Evolutionary conservation across 306 rosid species (phyloP).

Genomic region (Rosa lucieae): DNA sequence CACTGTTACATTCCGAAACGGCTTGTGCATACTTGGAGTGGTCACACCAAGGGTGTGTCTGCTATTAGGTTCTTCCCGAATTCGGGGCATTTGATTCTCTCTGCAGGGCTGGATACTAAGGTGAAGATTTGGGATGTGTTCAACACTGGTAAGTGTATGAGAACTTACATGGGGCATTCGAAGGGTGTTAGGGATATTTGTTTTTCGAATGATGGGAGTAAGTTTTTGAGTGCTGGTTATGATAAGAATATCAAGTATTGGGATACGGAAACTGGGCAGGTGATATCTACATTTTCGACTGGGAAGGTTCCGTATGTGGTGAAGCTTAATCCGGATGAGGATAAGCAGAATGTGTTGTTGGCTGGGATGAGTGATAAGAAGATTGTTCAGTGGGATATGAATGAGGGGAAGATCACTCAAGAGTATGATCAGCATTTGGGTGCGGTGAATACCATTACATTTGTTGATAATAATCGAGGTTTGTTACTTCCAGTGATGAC

Average conservation of each 20-base stretch:
- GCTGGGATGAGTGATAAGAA: conserved; percentile 99
- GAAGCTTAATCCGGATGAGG: conserved; percentile 90
- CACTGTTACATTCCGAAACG: conserved; percentile 96
- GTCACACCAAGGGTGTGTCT: conserved; percentile 91
- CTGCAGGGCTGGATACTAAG: conserved; percentile 91
- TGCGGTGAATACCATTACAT: conserved; percentile 94
- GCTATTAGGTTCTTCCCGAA: conserved; percentile 93
- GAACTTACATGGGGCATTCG: conserved; percentile 93
- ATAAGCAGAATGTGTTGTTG: conserved; percentile 87
- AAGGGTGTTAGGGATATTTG: conserved; percentile 92
- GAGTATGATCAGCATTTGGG: conserved; percentile 99
- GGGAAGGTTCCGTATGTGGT: conserved; percentile 96
- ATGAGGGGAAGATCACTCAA: conserved; percentile 86
- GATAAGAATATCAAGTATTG: conserved; percentile 98
- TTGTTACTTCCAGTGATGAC: conserved; percentile 97
- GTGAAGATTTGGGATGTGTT: conserved; percentile 98
- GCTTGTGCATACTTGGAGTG: conserved; percentile 98
- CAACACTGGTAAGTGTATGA: conserved; percentile 94
- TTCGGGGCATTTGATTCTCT: conserved; percentile 83
- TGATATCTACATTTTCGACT: conserved; percentile 79
- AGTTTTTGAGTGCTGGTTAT: conserved; percentile 87
- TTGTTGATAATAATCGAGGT: conserved; percentile 96
- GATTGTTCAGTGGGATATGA: conserved; percentile 99
- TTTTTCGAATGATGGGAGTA: conserved; percentile 82
- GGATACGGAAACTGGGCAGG: conserved; percentile 98